Evolutionary conservation across 2,329 filamentous ascomycete genomes (phyloP).

Genomic region (Tricladium varicosporioides): DNA sequence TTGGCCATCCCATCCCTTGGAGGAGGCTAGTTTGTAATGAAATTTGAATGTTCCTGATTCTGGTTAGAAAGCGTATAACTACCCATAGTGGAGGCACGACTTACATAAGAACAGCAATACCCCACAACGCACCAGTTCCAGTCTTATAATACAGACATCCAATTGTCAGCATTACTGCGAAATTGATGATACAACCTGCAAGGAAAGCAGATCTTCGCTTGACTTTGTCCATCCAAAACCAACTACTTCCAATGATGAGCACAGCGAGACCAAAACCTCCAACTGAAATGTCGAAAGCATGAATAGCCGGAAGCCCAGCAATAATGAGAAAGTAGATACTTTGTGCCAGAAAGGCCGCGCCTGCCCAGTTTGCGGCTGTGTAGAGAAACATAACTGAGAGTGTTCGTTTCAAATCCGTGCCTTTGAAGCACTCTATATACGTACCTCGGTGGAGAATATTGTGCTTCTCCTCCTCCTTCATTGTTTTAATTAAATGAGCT

Average conservation of each 20-base stretch:
- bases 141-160: constrained; percentile 41
- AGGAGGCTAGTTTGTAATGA: constrained; percentile 18
- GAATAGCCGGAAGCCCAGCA: constrained; percentile 10
- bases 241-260: constrained; percentile 8
- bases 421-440: constrained; percentile 22
- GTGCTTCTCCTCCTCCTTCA: background rate
- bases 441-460: background rate
- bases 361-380: constrained; percentile 30
- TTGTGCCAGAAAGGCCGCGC: constrained; percentile 16
- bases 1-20: constrained; percentile 11
- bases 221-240: constrained; percentile 25
- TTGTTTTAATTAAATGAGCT: background rate
- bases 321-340: constrained; percentile 12
- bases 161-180: constrained; percentile 72
- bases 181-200: constrained; percentile 47
- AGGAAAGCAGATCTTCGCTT: constrained; percentile 24
- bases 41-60: constrained; percentile 20
- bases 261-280: constrained; percentile 12
- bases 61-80: background rate
- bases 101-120: constrained; percentile 20
- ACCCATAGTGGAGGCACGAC: background rate
- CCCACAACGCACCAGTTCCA: constrained; percentile 19
- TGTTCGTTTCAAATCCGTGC: constrained; percentile 34
- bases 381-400: constrained; percentile 31
- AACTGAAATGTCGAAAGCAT: constrained; percentile 10